Percentiles rank a stretch among this genome's conserved stretches.
These are phyloP conservation scores for Zygoascus hellenicus DNA, from an alignment of 1,139 yeast genomes.

Conservation along the genomic window DNA sequence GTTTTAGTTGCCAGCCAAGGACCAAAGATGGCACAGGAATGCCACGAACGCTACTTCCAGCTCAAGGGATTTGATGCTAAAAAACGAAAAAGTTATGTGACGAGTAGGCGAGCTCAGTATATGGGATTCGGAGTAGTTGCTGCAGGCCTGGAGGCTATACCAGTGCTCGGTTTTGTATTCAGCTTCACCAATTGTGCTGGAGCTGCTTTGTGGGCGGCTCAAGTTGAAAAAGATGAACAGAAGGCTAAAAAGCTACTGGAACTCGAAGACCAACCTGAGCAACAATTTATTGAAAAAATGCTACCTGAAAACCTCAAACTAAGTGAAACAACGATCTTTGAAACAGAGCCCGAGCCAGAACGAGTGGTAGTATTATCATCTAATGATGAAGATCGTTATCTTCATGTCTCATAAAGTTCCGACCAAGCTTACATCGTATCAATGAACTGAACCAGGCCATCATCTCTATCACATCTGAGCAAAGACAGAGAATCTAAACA, in stretches of 20 bases:
- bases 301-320: not conserved
- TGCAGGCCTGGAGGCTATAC: conserved; percentile 53
- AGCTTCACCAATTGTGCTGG: conserved; percentile 64
- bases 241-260: conserved; percentile 5
- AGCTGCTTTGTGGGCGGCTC: conserved; percentile 64
- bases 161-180: conserved; percentile 55
- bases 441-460: too few species aligned
- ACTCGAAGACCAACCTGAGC: not conserved
- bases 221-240: conserved; percentile 22
- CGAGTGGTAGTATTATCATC: too few species aligned
- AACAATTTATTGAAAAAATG: not conserved
- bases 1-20: conserved; percentile 51
- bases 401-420: too few species aligned
- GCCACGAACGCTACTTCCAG: conserved; percentile 56
- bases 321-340: too few species aligned
- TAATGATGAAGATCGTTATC: too few species aligned
- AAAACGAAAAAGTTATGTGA: conserved; percentile 33
- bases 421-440: too few species aligned
- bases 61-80: conserved; percentile 49
- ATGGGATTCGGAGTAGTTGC: conserved; percentile 55
- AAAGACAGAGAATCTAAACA: not conserved
- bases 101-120: conserved; percentile 32
- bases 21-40: conserved; percentile 50
- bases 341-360: too few species aligned
- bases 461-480: too few species aligned